A percentile compares a stretch with the other conserved stretches of the same genome.
Evolutionary conservation across 495 filamentous ascomycete genomes (phyloP).

Genomic region (Neohortaea acidophila): DNA sequence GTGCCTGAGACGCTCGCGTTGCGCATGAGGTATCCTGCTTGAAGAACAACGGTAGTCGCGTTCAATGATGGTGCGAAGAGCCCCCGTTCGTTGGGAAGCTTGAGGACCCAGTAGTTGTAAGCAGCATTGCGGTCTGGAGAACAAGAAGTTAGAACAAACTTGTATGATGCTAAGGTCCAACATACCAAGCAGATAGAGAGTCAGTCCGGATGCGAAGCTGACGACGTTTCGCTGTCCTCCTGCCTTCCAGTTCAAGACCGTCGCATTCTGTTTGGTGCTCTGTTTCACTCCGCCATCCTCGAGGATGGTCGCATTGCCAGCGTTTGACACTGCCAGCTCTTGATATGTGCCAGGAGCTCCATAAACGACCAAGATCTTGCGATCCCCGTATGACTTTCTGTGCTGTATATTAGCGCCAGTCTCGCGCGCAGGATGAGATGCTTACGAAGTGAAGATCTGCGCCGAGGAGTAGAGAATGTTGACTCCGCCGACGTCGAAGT

Average conservation of each 20-base stretch:
- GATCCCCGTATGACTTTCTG: too few relatives aligned
- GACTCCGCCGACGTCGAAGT: slow-evolving; percentile 47
- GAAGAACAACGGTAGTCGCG: slow-evolving; percentile 44
- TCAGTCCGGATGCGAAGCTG: too few relatives aligned
- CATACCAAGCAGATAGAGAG: too few relatives aligned
- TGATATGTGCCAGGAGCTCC: slow-evolving; percentile 55
- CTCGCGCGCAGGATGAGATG: too few relatives aligned
- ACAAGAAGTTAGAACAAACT: slow-evolving; percentile 34
- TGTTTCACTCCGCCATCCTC: slow-evolving; percentile 37
- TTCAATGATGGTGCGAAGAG: slow-evolving; percentile 26
- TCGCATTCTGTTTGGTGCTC: slow-evolving; percentile 27
- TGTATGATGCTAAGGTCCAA: too few relatives aligned
- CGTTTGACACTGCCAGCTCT: slow-evolving; percentile 43
- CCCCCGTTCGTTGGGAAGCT: slow-evolving; percentile 34
- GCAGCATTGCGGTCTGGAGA: slow-evolving; percentile 56
- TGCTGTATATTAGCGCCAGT: too few relatives aligned
- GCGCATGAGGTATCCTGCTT: slow-evolving; percentile 63
- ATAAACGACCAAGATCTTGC: slow-evolving; percentile 52
- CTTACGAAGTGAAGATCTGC: slow-evolving; percentile 55
- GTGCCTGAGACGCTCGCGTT: slow-evolving; percentile 37
- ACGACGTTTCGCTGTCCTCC: slow-evolving; percentile 38
- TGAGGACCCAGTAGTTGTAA: slow-evolving; percentile 59
- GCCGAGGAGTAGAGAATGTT: slow-evolving; percentile 60
- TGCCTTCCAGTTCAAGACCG: slow-evolving; percentile 44
- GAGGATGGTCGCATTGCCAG: slow-evolving; percentile 29